Percentiles rank a stretch among this genome's conserved stretches.
Conservation (phyloP, 202 grass and related monocot genomes). For the Dendrocalamus latiflorus region DNA sequence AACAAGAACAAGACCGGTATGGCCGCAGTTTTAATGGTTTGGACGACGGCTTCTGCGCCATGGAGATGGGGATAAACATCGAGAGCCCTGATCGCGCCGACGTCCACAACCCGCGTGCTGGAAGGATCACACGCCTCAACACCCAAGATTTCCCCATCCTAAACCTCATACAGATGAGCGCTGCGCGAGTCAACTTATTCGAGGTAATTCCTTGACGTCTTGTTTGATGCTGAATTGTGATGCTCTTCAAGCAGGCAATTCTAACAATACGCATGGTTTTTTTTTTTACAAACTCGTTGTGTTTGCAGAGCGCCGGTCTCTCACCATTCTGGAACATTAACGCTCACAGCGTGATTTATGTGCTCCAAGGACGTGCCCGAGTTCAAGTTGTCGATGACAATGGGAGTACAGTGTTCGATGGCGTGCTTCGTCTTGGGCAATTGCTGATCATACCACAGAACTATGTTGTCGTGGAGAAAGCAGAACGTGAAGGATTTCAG, state of each 20-base stretch:
- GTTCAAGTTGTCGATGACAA: not conserved
- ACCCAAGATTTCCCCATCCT: slow-evolving; percentile 33
- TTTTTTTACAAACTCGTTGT: too few species aligned
- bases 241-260: too few species aligned
- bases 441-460: not conserved
- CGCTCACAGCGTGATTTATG: slow-evolving; percentile 6
- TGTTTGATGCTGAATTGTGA: too few species aligned
- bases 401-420: not conserved
- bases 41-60: too few species aligned
- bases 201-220: not conserved
- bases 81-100: too few species aligned
- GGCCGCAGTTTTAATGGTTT: too few species aligned
- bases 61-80: too few species aligned
- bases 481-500: not conserved
- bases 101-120: too few species aligned
- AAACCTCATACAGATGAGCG: slow-evolving; percentile 22
- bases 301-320: not conserved
- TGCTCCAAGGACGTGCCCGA: not conserved
- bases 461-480: not conserved
- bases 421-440: not conserved
- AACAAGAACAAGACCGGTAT: too few species aligned
- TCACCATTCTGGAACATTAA: not conserved
- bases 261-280: too few species aligned
- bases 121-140: not conserved
- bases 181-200: not conserved